Base-by-base conservation (phyloP, 805 yeast species). In the Yamadazyma philogaea region DNA sequence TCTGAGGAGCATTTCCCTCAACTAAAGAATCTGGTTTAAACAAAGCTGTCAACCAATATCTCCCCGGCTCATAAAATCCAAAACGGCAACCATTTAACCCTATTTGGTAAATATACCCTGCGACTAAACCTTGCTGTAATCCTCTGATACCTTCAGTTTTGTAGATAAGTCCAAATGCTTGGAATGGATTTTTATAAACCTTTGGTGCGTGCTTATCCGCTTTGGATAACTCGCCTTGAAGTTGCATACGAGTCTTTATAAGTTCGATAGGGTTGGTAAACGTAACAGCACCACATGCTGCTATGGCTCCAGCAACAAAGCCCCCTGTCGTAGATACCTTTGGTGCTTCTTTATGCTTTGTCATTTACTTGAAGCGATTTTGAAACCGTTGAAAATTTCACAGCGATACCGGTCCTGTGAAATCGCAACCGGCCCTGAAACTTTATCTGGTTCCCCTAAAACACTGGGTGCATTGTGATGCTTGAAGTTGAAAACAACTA, bases 261-360 rank as follows among this genome's bases (percentile, higher is more conserved):
- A 93, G 72, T 64, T 93, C 99, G 49, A 93, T 84, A 5, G 99
- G 99, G 60, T 93, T 93, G 3, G 98, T 90, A 59, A 91, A 82
- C 0, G 97, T 91, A 34, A 93, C 99, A 0, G 99, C 98, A 42
- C 95, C 93, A 70, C 98, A 90, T 2, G 98, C 97, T 2, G 99
- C 99, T 12, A 85, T 45, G 7, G 93, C 96, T 43, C 96, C 97
- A 3, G 96, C 96, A 4, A 82, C 55, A 54, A 90, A 88, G 1
- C 96, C 95, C 16, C 95, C 95, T 10, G 72, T 50, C 3, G 87
- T 79, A 30, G 82, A 73, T 16, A 84, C 74, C 50, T 75, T 68
- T 50, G 57, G 46, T 6, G 51, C 46, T 34, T 47, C 52, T 34
- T 51, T 48, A 28, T 12, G 33, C 4, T 35, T 34, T 18, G 31